Base-by-base conservation (phyloP, 176 grass and related monocot species). In the Paspalum notatum region DNA sequence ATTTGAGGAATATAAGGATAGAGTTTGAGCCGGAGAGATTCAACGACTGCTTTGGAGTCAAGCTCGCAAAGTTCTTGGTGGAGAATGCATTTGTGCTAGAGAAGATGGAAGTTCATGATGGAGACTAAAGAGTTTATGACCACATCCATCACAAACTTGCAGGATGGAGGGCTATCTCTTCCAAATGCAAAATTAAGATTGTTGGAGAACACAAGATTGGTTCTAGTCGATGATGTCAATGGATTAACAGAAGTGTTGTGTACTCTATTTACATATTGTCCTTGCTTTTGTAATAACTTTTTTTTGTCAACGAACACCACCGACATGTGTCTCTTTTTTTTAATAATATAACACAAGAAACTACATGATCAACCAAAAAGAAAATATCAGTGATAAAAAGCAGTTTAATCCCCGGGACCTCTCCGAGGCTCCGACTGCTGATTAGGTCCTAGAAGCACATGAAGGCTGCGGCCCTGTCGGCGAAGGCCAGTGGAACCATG, bases 71-170 rank as follows among this genome's bases (percentile, higher is more conserved):
- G 20, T 75, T 58, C 37, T 18, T 74, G 11, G 18, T 74, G 71
- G 71, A 74, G 18, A 74, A 74, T 20, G 32, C 71, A 9, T 4
- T 8, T 21, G 51, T 15, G 1, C 15, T 74, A 51, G 51, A 74
- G 12, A 18, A 74, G 37, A 42, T 74, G 10, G 71, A 57, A 56
- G 71, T 74, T 42, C 37, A 8, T 41, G 71, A 74, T 8, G 71
- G 71, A 1, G 5, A 42, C 51, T 18, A 74, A 41, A 41, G 18
- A 40, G 51, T 56, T 14, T 39, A 12, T 5, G 2, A 74, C 18
- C 32, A 74, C 32, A 74, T 74, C 71, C 32, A 74, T 74, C 51
- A 12, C 51, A 42, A 22, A 0, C 5, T 74, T 42, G 5, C 37
- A 22, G 6, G 3, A 42, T 74, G 71, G 71, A 42, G 72, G 14